These are phyloP conservation scores for Ceratobasidium sp. DNA, from an alignment of 1,284 basidiomycete species.

Conservation along the genomic window DNA sequence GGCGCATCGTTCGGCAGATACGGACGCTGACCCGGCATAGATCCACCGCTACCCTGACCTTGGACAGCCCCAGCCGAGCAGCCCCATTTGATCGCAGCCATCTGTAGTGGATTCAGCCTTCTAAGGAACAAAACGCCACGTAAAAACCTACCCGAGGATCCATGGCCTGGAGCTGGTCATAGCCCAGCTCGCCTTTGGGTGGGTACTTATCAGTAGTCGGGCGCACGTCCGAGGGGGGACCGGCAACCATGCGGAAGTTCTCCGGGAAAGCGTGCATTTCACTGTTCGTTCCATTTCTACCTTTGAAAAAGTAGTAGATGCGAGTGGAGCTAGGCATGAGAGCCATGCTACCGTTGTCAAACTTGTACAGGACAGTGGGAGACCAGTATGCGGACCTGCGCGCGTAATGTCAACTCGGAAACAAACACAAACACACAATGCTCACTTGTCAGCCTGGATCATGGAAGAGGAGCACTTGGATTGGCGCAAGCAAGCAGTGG, in stretches of 20 bases:
- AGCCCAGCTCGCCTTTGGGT: conserved; percentile 23
- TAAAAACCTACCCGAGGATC: conserved; percentile 29
- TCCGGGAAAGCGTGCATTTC: conserved; percentile 10
- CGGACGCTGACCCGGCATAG: conserved; percentile 35
- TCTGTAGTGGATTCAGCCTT: background rate
- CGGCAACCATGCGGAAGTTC: conserved; percentile 26
- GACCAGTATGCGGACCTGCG: conserved; percentile 34
- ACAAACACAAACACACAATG: background rate
- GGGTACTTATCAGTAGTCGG: conserved; percentile 6
- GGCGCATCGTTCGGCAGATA: conserved; percentile 41
- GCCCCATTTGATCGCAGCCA: conserved; percentile 38
- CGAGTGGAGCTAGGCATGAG: background rate
- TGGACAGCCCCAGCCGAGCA: conserved; percentile 42
- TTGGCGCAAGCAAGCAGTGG: background rate
- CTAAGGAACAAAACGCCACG: background rate
- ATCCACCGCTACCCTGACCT: conserved; percentile 36
- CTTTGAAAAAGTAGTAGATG: conserved; percentile 43
- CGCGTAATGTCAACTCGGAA: background rate
- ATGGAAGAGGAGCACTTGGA: conserved; percentile 32
- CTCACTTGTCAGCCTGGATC: conserved; percentile 33
- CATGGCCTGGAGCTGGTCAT: conserved; percentile 42
- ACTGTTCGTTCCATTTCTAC: conserved; percentile 9
- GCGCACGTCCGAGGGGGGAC: conserved; percentile 5
- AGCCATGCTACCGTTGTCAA: conserved; percentile 4
- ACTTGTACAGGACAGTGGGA: conserved; percentile 21